These are phyloP conservation scores for Lathyrus tuberosus DNA, from an alignment of 306 rosid genomes.

Conservation along the genomic window DNA sequence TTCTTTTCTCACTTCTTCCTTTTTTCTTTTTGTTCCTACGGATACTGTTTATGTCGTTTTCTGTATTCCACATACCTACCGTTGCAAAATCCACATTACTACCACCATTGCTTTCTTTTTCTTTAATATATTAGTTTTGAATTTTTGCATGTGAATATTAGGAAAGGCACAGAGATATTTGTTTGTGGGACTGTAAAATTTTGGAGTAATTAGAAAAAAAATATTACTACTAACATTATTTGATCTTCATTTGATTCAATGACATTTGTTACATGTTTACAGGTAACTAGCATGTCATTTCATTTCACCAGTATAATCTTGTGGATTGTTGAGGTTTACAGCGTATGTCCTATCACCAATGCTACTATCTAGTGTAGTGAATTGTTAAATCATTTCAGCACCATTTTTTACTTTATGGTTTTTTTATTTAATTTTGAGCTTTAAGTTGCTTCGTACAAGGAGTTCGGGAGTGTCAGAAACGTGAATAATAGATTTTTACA, in stretches of 20 bases:
- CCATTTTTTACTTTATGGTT: too few species aligned
- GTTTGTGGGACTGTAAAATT: constrained; percentile 3
- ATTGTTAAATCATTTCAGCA: neutral
- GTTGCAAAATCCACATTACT: neutral
- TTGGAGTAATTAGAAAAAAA: neutral
- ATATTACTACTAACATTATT: neutral
- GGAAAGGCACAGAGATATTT: neutral
- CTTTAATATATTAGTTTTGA: neutral
- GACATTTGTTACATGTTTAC: neutral
- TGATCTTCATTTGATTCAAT: neutral
- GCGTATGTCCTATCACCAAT: neutral
- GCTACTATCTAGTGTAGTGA: neutral
- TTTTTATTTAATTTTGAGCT: neutral
- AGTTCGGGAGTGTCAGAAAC: too few species aligned
- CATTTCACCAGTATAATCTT: neutral
- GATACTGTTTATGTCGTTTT: constrained; percentile 34
- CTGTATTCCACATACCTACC: neutral
- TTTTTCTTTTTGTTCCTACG: constrained; percentile 25
- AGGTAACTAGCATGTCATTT: neutral
- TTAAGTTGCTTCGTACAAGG: too few species aligned
- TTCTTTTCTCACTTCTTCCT: constrained; percentile 15
- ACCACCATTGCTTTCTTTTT: too few species aligned
- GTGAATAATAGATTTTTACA: too few species aligned
- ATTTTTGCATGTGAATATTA: neutral
- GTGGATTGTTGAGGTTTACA: neutral